Evolutionary conservation across 75 land plant genomes (phyloP), one percentile per base, ranked within the genome.

Genomic region (Adiantum capillusveneris): DNA sequence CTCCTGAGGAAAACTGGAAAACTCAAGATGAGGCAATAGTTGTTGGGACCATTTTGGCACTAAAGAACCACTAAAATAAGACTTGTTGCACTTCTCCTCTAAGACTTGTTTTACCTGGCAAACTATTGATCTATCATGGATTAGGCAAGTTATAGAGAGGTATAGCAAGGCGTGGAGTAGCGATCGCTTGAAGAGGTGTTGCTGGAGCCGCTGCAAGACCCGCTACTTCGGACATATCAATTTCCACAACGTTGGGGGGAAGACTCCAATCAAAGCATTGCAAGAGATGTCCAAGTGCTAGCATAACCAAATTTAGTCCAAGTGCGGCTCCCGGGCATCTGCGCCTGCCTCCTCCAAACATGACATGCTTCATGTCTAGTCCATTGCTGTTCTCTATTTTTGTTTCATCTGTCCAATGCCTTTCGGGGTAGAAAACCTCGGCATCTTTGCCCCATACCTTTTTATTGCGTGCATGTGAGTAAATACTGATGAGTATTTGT

Each of bases 401-500:
- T 46, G 21, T 20, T 20, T 46, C 21, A 2, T 46, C 49, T 46
- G 27, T 64, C 39, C 68, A 6, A 58, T 81, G 84, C 36, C 93
- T 67, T 53, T 88, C 93, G 1, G 89, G 89, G 45, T 58, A 25
- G 72, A 88, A 88, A 59, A 76, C 72, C 0, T 78, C 80, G 0
- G 84, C 71, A 6, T 75, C 65, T 48, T 57, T 70, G 3, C 21
- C 21, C 93, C 93, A 88, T 1, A 85, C 0, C 7, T 36, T 51
- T 11, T 67, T 27, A 68, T 88, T 79, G 12, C 83, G 65, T 2
- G 86, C 94, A 19, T 85, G 68, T 5, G 69, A 90, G 50, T 88
- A 75, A 0, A 85, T 85, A 75, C 85, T 88, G 56, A 85, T 79
- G 74, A 88, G 80, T n/a, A 88, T 65, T 1, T 79, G 75, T 27